phyloP scores from a whole-genome alignment of 345 rosid species.

The Boechera stricta region DNA sequence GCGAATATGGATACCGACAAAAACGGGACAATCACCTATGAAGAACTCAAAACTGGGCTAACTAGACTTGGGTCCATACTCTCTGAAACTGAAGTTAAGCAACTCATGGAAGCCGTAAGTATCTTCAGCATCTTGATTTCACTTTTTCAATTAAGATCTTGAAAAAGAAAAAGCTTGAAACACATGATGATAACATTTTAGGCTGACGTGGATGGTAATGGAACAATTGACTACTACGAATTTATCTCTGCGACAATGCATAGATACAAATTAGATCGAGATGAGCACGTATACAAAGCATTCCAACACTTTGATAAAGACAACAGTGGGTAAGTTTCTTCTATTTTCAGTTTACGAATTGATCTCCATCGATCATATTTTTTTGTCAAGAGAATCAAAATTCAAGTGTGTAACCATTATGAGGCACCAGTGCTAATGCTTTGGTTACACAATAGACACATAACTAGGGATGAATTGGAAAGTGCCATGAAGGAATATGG shows the following conservation, averaged over 20 bases:
- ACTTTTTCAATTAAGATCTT: neutral
- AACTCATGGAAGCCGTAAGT: slow-evolving; percentile 94
- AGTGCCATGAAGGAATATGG: slow-evolving; percentile 90
- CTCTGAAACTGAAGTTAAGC: slow-evolving; percentile 81
- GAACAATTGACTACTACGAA: slow-evolving; percentile 81
- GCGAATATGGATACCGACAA: slow-evolving; percentile 83
- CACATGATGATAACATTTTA: slow-evolving; percentile 35
- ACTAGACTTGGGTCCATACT: slow-evolving; percentile 78
- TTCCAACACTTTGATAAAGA: slow-evolving; percentile 85
- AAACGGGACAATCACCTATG: slow-evolving; percentile 88
- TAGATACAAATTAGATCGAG: slow-evolving; percentile 66
- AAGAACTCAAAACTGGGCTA: slow-evolving; percentile 79
- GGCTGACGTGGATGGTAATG: slow-evolving; percentile 92
- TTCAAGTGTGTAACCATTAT: neutral
- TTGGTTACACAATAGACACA: slow-evolving; percentile 50
- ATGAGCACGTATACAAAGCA: slow-evolving; percentile 80
- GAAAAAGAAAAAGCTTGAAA: neutral
- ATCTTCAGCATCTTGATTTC: slow-evolving; percentile 20
- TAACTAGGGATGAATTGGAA: slow-evolving; percentile 89
- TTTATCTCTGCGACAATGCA: slow-evolving; percentile 95
- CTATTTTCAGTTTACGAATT: slow-evolving; percentile 1
- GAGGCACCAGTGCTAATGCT: neutral
- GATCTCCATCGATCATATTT: neutral
- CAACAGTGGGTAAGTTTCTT: slow-evolving; percentile 63
- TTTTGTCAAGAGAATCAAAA: neutral